These are phyloP conservation scores for Phytophthora fragariae DNA, from an alignment of 352 stramenopile genomes.

Conservation along the genomic window DNA sequence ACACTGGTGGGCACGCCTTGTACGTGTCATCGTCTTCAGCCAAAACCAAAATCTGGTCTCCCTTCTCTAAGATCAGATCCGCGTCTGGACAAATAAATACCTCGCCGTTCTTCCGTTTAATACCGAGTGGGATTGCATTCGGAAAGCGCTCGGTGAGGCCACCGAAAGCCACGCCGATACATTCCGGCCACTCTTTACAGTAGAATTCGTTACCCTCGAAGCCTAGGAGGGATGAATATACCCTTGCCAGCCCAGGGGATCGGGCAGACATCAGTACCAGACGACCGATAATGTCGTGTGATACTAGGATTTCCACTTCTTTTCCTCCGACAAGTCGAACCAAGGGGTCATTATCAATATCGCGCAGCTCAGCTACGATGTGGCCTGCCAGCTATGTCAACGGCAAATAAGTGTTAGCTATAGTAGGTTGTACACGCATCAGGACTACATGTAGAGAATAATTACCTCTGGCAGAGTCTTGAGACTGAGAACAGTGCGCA, in stretches of 20 bases:
- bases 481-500: slow-evolving; percentile 79
- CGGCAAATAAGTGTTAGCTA: background rate
- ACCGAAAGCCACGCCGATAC: slow-evolving; percentile 67
- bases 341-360: slow-evolving; percentile 87
- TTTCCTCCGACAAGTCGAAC: slow-evolving; percentile 74
- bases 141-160: slow-evolving; percentile 74
- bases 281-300: slow-evolving; percentile 86
- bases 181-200: slow-evolving; percentile 83
- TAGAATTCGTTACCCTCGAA: slow-evolving; percentile 92
- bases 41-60: slow-evolving; percentile 79
- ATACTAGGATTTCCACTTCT: slow-evolving; percentile 81
- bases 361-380: slow-evolving; percentile 85
- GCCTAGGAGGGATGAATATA: slow-evolving; percentile 67
- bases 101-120: slow-evolving; percentile 61
- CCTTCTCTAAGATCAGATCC: slow-evolving; percentile 36
- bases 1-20: slow-evolving; percentile 49
- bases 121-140: slow-evolving; percentile 79
- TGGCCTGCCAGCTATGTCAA: slow-evolving; percentile 55
- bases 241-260: slow-evolving; percentile 69
- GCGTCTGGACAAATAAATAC: slow-evolving; percentile 58
- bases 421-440: background rate
- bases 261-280: slow-evolving; percentile 84
- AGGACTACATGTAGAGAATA: background rate
- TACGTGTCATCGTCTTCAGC: slow-evolving; percentile 90
- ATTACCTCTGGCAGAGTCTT: slow-evolving; percentile 66